Evolutionary conservation across 257 asterid species (phyloP).

Genomic region (Coffea eugenioides): DNA sequence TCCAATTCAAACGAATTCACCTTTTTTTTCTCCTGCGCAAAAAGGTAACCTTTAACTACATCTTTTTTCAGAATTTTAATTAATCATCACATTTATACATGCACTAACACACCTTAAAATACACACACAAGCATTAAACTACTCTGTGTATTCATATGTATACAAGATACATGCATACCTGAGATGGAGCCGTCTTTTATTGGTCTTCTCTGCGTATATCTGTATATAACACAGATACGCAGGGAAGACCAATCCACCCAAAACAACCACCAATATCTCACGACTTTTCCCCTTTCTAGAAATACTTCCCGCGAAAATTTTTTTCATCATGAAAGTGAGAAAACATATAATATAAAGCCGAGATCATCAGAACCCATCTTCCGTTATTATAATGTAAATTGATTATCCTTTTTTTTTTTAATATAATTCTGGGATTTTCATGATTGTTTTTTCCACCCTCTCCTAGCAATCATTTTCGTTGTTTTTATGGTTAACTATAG

Average conservation of each 20-base stretch:
- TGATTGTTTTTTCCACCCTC: background rate
- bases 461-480: background rate
- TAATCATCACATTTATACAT: background rate
- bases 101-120: background rate
- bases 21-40: background rate
- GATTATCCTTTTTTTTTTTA: background rate
- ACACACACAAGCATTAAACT: background rate
- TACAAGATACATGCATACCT: background rate
- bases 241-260: constrained; percentile 4
- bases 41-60: background rate
- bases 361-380: background rate
- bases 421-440: background rate
- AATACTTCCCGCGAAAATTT: constrained; percentile 8
- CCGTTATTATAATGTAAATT: background rate
- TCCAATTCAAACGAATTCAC: background rate
- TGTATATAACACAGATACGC: background rate
- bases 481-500: background rate
- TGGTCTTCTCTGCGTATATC: constrained; percentile 4
- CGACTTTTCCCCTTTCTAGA: background rate
- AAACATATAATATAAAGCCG: background rate
- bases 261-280: background rate
- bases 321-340: background rate
- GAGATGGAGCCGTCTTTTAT: no score
- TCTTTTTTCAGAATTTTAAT: background rate
- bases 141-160: no score